Evolutionary conservation across 768 basidiomycete genomes (phyloP).

Genomic region (Boletus reticulatus): DNA sequence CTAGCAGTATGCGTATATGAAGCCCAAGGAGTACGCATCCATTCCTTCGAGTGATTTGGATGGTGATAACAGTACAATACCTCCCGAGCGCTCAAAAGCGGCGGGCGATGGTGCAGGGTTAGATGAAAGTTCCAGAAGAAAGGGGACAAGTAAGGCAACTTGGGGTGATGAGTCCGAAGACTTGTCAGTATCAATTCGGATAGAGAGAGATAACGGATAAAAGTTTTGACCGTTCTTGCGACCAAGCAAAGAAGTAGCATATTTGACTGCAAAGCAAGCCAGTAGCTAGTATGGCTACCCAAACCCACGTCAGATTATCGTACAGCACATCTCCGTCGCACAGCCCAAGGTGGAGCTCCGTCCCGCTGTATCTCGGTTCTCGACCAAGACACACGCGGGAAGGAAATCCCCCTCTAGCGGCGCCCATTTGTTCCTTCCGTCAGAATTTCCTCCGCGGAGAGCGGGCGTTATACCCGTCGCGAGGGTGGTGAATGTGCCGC

Average conservation of each 20-base stretch:
- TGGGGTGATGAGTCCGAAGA: too few species aligned
- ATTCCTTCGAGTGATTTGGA: neutral
- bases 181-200: neutral
- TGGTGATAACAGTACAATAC: neutral
- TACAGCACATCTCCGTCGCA: too few species aligned
- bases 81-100: neutral
- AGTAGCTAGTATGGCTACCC: too few species aligned
- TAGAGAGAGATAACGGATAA: neutral
- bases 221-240: too few species aligned
- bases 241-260: neutral
- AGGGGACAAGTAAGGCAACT: neutral
- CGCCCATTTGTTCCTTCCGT: neutral
- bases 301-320: too few species aligned
- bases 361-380: neutral
- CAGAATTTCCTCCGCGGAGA: neutral
- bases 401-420: conserved; percentile 9
- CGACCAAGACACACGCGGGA: neutral
- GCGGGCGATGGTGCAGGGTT: neutral
- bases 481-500: conserved; percentile 5
- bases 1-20: neutral
- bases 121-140: neutral
- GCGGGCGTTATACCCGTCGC: neutral
- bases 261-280: too few species aligned
- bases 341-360: neutral
- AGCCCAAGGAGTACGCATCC: neutral